A percentile compares a stretch with the other conserved stretches of the same genome.
Conservation (phyloP, 2,329 filamentous ascomycete species). For the Drechslera avenae region DNA sequence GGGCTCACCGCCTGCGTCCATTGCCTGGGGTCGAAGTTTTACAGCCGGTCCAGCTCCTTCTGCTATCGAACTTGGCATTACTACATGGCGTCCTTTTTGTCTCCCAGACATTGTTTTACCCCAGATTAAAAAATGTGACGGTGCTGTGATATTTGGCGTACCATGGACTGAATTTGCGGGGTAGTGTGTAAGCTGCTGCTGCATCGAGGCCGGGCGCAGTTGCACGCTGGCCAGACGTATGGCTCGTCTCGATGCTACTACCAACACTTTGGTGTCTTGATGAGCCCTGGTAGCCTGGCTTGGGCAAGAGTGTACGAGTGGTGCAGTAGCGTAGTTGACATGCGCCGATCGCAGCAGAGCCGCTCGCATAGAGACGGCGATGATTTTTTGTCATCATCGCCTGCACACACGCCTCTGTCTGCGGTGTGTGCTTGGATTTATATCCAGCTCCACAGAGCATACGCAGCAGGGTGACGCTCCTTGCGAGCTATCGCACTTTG, state of each 20-base stretch:
- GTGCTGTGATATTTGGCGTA: not conserved
- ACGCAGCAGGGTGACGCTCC: not conserved
- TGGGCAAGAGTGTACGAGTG: not conserved
- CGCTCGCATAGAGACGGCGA: constrained; percentile 3
- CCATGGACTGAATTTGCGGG: constrained; percentile 4
- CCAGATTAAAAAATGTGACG: constrained; percentile 4
- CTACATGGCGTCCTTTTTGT: constrained; percentile 9
- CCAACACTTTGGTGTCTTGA: not conserved
- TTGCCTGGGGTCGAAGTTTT: too few relatives aligned
- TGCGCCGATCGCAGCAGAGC: constrained; percentile 9
- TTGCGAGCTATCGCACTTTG: not conserved
- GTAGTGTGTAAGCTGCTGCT: not conserved
- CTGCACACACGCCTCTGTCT: not conserved
- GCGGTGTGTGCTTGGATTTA: not conserved
- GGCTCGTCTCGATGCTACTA: constrained; percentile 2
- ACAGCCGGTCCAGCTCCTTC: too few relatives aligned
- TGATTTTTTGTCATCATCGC: not conserved
- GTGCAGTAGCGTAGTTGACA: constrained; percentile 7
- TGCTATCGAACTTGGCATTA: constrained; percentile 13
- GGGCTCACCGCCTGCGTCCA: too few relatives aligned
- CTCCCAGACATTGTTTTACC: constrained; percentile 9
- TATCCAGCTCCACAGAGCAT: not conserved
- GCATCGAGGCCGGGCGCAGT: not conserved
- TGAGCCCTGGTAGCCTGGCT: not conserved
- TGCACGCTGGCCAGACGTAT: not conserved